Base-by-base conservation (phyloP, 768 basidiomycete genomes). In the Tulasnella sp. region DNA sequence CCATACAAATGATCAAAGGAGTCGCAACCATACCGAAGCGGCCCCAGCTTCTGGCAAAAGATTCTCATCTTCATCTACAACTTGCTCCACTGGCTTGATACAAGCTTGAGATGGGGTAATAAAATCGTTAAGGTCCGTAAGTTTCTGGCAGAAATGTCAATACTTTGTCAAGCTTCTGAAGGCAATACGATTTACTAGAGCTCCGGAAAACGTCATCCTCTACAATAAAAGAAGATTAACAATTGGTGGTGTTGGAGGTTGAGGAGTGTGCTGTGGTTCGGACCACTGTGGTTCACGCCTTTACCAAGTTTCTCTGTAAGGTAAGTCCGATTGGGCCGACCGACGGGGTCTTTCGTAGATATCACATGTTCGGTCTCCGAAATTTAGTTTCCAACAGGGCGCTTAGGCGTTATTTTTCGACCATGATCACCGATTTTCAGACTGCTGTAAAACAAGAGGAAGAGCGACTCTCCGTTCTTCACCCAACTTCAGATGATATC, bases 71-170 rank as follows among this genome's bases (percentile, higher is more conserved):
- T 61, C 60, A 33, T 56, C 48, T 37, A 74, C 72, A 7, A 67
- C 65, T 53, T 74, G 70, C 58, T 79, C 72, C 20, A 98, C 89
- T 0, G 95, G 93, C 61, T 96, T 95, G 67, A 98, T 96, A 66
- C 95, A 99, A 16, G 85, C 85, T 67, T 96, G 93, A 1, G 90
- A 84, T 1, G 95, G 95, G 0, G 88, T 84, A 37, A 99, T 87
- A 64, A 91, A 99, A 66, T 98, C 95, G 64, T 96, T 96, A 44
- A 98, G 74, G 66, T 93, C 92, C 16, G 88, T 89, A 41, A 96
- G 69, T 7, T 84, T 91, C 88, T 91, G 55, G 46, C 28, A 28
- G 22, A 25, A 19, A 12, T 32, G 40, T 22, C 33, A 7, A 52
- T 50, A 37, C 3, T 48, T 53, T 43, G 9, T 44, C 29, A 29